Base-by-base conservation (phyloP, 225 moss, liverwort and hornwort genomes). In the Takakia lepidozioides region DNA sequence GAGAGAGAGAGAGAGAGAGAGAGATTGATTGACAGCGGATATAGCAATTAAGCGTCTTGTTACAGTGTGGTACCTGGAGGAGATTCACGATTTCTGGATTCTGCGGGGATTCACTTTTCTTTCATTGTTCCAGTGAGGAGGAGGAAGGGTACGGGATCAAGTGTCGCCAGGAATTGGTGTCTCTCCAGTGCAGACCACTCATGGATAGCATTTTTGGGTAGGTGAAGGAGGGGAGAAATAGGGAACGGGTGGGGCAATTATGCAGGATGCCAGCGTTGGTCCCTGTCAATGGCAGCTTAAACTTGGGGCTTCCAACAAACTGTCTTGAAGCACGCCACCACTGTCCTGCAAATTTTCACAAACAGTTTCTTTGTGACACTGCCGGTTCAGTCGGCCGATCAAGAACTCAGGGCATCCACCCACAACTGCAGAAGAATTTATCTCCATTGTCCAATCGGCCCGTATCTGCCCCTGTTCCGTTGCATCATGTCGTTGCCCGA, bases 251-350 rank as follows among this genome's bases (percentile, higher is more conserved):
- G 49, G 52, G 61, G 57, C 53, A 68, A 69, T 54, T 49, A 75
- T 80, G 74, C 80, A 80, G 74, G 71, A 81, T 81, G 75, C 80
- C 63, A 74, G 61, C 67, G 64, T 48, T 68, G 61, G 64, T 65
- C 63, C 56, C 71, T 43, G 58, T 64, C 54, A 63, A 62, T 60
- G 48, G 64, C 64, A 68, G 69, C 57, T 57, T 50, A 57, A 61
- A 61, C 29, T 58, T 65, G 63, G 64, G 56, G 55, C 64, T 65
- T 41, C 69, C 64, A 48, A 37, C 70, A 3, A 59, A 60, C 53
- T 67, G 48, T 28, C 38, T 41, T 19, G 21, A 18, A 58, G 25
- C 69, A 11, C 43, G 67, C 48, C 57, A 32, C 50, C 25, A 22
- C 42, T 18, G 26, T 56, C 36, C 42, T 48, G 37, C 36, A 44